phyloP scores from a whole-genome alignment of 345 rosid species.

The Aquilaria sinensis region DNA sequence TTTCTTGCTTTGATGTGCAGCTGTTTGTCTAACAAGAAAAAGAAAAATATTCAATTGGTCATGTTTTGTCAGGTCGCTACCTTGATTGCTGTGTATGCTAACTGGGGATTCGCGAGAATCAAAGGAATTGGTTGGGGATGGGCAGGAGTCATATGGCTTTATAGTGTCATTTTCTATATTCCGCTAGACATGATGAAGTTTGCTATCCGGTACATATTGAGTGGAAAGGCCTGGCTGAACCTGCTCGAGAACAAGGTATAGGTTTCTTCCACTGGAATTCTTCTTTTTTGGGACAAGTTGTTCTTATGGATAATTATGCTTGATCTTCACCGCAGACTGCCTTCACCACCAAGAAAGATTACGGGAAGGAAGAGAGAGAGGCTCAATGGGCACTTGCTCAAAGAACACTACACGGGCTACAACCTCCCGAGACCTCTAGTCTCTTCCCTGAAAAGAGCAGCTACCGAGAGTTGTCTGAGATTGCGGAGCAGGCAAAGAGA shows the following conservation, averaged over 20 bases:
- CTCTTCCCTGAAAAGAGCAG: conserved; percentile 46
- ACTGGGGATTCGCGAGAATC: conserved; percentile 66
- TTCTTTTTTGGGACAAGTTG: not conserved
- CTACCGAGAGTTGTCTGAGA: conserved; percentile 61
- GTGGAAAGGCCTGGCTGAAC: conserved; percentile 73
- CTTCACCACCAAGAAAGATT: conserved; percentile 75
- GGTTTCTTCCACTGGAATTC: conserved; percentile 1
- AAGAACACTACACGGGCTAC: conserved; percentile 71
- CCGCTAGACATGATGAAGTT: conserved; percentile 75
- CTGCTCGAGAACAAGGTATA: conserved; percentile 65
- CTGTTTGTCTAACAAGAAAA: too few species aligned
- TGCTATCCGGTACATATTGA: conserved; percentile 55
- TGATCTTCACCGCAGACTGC: conserved; percentile 39
- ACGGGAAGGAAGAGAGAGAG: conserved; percentile 74
- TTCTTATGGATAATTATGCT: too few species aligned
- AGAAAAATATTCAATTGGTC: too few species aligned
- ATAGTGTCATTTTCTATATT: conserved; percentile 50
- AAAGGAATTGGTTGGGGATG: conserved; percentile 83
- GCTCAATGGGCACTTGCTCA: conserved; percentile 84
- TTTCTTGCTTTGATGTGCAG: too few species aligned
- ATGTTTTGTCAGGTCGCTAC: conserved; percentile 50
- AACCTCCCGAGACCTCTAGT: conserved; percentile 36
- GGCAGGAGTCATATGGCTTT: conserved; percentile 82
- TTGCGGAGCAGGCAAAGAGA: conserved; percentile 80
- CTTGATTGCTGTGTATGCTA: conserved; percentile 48